phyloP scores from a whole-genome alignment of 176 grass and related monocot genomes.

The Zizania latifolia region DNA sequence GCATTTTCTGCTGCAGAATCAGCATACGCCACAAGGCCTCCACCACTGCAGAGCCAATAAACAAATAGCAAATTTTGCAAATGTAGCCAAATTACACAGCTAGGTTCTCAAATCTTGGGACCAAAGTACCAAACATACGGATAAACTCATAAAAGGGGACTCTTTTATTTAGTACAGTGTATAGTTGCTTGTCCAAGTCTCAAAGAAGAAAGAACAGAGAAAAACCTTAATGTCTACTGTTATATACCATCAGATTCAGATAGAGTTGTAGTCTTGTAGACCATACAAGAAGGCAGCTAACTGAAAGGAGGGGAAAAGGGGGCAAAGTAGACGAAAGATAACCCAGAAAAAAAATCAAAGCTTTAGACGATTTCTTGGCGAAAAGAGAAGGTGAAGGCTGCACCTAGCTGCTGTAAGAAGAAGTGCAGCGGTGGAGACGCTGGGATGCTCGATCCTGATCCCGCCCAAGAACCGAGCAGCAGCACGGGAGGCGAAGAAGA shows the following conservation, averaged over 20 bases:
- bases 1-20: slow-evolving; percentile 46
- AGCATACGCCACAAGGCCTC: slow-evolving; percentile 81
- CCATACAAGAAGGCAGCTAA: neutral
- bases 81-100: neutral
- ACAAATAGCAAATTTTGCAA: neutral
- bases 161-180: neutral
- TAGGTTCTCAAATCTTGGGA: neutral
- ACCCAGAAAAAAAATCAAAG: neutral
- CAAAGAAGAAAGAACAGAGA: too few relatives aligned
- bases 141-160: neutral
- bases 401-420: slow-evolving; percentile 42
- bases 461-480: slow-evolving; percentile 27
- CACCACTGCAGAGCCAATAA: slow-evolving; percentile 43
- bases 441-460: slow-evolving; percentile 14
- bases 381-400: neutral
- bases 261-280: neutral
- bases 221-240: neutral
- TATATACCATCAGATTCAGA: neutral
- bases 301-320: neutral
- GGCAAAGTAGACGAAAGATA: neutral
- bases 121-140: neutral
- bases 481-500: slow-evolving; percentile 36
- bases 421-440: slow-evolving; percentile 34
- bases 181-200: neutral
- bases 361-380: neutral